These are phyloP conservation scores for Diospyros kaki DNA, from an alignment of 148 eudicot species.

Conservation along the genomic window DNA sequence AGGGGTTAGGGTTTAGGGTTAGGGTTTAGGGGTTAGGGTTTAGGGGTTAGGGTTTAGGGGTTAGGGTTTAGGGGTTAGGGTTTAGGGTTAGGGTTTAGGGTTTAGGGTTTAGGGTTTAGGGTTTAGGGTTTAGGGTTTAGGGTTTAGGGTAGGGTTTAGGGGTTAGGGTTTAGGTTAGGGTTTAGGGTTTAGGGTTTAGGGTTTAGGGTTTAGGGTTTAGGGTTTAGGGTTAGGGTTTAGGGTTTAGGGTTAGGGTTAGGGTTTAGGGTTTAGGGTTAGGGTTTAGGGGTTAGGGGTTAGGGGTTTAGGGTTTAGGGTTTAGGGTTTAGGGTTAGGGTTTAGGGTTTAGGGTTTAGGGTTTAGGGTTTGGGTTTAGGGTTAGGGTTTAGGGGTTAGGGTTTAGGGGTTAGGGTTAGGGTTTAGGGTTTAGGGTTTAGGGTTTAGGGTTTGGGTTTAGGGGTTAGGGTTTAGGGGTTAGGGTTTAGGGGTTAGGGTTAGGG, in stretches of 20 bases:
- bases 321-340: slow-evolving; percentile 10
- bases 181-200: slow-evolving; percentile 19
- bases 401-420: no score
- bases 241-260: slow-evolving; percentile 9
- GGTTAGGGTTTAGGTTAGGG: no score
- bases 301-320: no score
- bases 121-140: slow-evolving; percentile 14
- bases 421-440: slow-evolving; percentile 19
- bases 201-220: slow-evolving; percentile 15
- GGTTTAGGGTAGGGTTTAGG: no score
- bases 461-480: no score
- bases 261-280: slow-evolving; percentile 8
- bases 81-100: slow-evolving; percentile 16
- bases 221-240: slow-evolving; percentile 8
- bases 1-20: no score
- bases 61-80: no score
- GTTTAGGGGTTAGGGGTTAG: no score
- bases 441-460: no score
- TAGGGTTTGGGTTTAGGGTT: slow-evolving; percentile 13
- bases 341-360: slow-evolving; percentile 12
- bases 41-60: no score
- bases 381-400: no score
- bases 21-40: no score
- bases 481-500: slow-evolving; percentile 15
- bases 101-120: slow-evolving; percentile 17